phyloP scores from a whole-genome alignment of 1,139 yeast genomes.

The Taiozyma sp. region DNA sequence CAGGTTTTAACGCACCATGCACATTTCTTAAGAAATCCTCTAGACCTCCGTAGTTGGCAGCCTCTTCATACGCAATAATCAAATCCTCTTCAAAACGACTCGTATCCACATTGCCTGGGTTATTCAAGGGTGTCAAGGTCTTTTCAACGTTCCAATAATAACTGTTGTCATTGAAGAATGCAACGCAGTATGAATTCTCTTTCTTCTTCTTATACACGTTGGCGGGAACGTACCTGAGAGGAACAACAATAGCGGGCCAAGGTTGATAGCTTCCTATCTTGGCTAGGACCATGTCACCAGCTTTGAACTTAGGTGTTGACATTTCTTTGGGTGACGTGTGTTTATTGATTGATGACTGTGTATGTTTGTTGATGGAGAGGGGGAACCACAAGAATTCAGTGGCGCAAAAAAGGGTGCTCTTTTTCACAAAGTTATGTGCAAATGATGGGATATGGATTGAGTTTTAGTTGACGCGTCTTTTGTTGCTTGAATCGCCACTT shows the following conservation, averaged over 20 bases:
- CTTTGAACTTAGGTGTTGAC: slow-evolving; percentile 12
- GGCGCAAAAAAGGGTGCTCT: neutral
- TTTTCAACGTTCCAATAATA: slow-evolving; percentile 27
- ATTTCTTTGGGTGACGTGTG: neutral
- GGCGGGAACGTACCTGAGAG: neutral
- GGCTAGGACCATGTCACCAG: slow-evolving; percentile 32
- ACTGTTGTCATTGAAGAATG: slow-evolving; percentile 31
- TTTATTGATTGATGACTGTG: neutral
- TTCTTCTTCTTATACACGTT: neutral
- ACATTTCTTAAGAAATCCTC: slow-evolving; percentile 2
- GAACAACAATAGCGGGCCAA: slow-evolving; percentile 27
- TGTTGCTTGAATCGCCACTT: neutral
- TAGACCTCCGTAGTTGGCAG: neutral
- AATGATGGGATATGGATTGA: neutral
- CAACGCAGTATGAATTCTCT: slow-evolving; percentile 15
- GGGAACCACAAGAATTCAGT: neutral
- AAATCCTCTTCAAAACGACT: neutral
- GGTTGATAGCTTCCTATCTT: slow-evolving; percentile 31
- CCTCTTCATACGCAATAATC: slow-evolving; percentile 1
- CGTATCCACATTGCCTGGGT: neutral
- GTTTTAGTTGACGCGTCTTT: neutral
- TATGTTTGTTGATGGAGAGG: neutral
- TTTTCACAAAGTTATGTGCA: neutral
- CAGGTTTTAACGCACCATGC: neutral
- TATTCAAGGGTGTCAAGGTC: too few relatives aligned